Evolutionary conservation across 768 basidiomycete species (phyloP).

Genomic region (Xerocomus spinulosus): DNA sequence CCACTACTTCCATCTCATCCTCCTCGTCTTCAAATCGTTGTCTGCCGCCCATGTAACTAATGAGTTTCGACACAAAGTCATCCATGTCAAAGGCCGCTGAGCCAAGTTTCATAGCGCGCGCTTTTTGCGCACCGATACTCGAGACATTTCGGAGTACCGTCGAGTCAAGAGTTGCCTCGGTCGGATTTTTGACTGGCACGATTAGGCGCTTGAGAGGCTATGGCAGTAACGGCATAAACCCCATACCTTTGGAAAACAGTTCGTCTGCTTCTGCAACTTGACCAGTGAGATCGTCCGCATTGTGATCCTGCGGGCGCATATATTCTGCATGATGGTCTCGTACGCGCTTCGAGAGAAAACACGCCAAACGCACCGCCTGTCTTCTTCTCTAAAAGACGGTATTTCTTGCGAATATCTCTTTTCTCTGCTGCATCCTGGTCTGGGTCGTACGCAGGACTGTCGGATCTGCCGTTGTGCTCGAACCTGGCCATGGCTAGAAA

Average conservation of each 20-base stretch:
- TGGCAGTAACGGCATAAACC: neutral
- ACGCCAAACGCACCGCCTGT: slow-evolving; percentile 51
- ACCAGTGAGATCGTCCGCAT: slow-evolving; percentile 50
- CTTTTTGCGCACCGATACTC: slow-evolving; percentile 77
- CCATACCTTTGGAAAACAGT: slow-evolving; percentile 59
- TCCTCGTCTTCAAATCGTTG: slow-evolving; percentile 44
- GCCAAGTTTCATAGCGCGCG: slow-evolving; percentile 87
- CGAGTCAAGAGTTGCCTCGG: slow-evolving; percentile 90
- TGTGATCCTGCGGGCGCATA: slow-evolving; percentile 51
- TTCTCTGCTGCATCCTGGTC: slow-evolving; percentile 82
- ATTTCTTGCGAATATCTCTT: slow-evolving; percentile 66
- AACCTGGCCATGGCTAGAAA: slow-evolving; percentile 16
- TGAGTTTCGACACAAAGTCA: slow-evolving; percentile 77
- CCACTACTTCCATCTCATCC: slow-evolving; percentile 51
- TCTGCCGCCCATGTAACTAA: slow-evolving; percentile 72
- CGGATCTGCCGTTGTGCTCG: slow-evolving; percentile 4
- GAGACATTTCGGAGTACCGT: slow-evolving; percentile 72
- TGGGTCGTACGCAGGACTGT: slow-evolving; percentile 62
- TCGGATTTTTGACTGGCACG: slow-evolving; percentile 64
- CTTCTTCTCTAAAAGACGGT: slow-evolving; percentile 59
- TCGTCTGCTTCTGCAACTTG: slow-evolving; percentile 56
- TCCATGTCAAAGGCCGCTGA: slow-evolving; percentile 88
- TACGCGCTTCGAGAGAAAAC: neutral
- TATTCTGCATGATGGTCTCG: slow-evolving; percentile 32
- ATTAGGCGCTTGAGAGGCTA: neutral